These are phyloP conservation scores for Boletus bicolor DNA, from an alignment of 768 basidiomycete genomes.

Conservation along the genomic window DNA sequence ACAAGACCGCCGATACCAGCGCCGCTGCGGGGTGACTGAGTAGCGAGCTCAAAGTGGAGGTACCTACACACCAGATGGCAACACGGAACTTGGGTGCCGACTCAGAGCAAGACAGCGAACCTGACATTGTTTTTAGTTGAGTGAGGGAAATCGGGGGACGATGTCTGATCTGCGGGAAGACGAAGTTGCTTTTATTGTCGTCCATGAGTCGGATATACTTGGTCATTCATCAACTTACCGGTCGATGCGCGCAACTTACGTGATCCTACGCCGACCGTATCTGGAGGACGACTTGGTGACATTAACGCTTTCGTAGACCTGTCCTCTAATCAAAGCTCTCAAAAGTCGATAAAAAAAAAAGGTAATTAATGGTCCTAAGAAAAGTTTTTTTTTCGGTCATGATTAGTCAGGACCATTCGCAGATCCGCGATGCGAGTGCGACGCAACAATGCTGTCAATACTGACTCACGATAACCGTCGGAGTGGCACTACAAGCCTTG, in stretches of 20 bases:
- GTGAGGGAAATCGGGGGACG: not conserved
- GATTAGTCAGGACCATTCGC: too few species aligned
- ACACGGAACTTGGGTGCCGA: constrained; percentile 13
- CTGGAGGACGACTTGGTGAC: too few species aligned
- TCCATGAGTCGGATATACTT: not conserved
- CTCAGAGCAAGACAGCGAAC: not conserved
- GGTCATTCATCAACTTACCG: not conserved
- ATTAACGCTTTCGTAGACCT: too few species aligned
- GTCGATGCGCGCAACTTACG: not conserved
- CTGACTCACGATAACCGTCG: too few species aligned
- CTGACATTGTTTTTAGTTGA: not conserved
- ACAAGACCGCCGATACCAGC: constrained; percentile 46
- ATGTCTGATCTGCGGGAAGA: not conserved
- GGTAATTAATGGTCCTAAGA: too few species aligned
- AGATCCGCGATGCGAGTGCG: too few species aligned
- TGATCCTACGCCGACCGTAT: too few species aligned
- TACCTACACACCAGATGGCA: constrained; percentile 18
- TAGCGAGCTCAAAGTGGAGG: not conserved
- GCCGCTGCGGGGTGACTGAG: constrained; percentile 22
- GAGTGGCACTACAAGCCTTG: not conserved
- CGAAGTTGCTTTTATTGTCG: not conserved
- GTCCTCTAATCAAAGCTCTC: too few species aligned
- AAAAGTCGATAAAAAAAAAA: too few species aligned
- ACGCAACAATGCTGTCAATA: too few species aligned
- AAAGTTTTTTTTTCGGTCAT: too few species aligned